phyloP scores from a whole-genome alignment of 345 rosid genomes.

The Passiflora organensis region DNA sequence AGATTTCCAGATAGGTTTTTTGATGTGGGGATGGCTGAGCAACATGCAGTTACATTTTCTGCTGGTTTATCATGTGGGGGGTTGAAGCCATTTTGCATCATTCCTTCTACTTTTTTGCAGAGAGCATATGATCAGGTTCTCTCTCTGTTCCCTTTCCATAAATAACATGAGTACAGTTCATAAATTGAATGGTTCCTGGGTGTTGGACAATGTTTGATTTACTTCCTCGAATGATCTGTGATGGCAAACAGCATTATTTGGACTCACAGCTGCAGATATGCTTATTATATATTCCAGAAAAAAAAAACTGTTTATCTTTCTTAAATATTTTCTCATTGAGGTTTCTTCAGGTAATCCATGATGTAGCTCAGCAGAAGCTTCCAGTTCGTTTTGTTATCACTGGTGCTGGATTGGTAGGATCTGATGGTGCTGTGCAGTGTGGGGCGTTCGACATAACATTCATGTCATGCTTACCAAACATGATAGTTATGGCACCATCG shows the following conservation, averaged over 20 bases:
- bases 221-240: too few relatives aligned
- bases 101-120: slow-evolving; percentile 83
- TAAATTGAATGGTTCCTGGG: too few relatives aligned
- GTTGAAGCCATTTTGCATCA: slow-evolving; percentile 85
- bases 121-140: slow-evolving; percentile 93
- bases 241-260: too few relatives aligned
- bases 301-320: too few relatives aligned
- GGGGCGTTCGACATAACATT: slow-evolving; percentile 90
- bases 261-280: neutral
- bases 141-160: neutral
- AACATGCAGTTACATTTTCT: slow-evolving; percentile 94
- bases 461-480: slow-evolving; percentile 94
- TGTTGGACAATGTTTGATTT: too few relatives aligned
- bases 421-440: slow-evolving; percentile 76
- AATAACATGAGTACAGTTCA: neutral
- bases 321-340: slow-evolving; percentile 4
- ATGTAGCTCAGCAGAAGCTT: slow-evolving; percentile 80
- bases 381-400: slow-evolving; percentile 87
- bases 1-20: slow-evolving; percentile 69
- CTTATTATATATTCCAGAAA: too few relatives aligned
- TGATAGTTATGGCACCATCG: slow-evolving; percentile 96
- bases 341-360: slow-evolving; percentile 64
- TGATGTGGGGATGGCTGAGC: slow-evolving; percentile 93
- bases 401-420: slow-evolving; percentile 88
- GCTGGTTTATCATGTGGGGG: slow-evolving; percentile 92